Base-by-base conservation (phyloP, 2,329 filamentous ascomycete genomes). In the Penicillium janthinellum region DNA sequence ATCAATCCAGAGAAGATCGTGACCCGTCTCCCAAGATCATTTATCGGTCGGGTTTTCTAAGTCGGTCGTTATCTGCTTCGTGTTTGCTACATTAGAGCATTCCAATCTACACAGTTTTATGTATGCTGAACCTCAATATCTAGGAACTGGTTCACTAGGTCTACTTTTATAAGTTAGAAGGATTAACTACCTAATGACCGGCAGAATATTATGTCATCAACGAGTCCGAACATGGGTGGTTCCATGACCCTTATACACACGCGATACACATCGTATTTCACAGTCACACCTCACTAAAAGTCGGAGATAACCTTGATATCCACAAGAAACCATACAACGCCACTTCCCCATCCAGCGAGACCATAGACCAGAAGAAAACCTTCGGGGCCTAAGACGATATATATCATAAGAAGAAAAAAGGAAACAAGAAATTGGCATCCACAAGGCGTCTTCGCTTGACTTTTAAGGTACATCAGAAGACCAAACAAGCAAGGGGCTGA, bases 381-480 rank as follows among this genome's bases (percentile, higher is more conserved):
- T 15, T 45, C 41, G 41, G 35, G 42, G 52, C 51, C 38, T 37
- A 57, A 41, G 54, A 44, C 38, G 15, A 44, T 38, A 44, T 38
- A 17, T 55, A 12, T 35, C 22, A 47, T 47, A 20, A 42, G 17
- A 39, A 55, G 52, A 10, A 48, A 53, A 31, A 52, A 45, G 31
- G 5, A 22, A 57, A 34, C n/a, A 41, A 45, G 53, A 37, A 54
- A 57, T 42, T 39, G n/a, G 39, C 48, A 54, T 58, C 37, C 34
- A 54, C 28, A 41, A 57, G 35, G 37, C 34, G 25, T 61, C 56
- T 62, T 62, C 59, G 35, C 49, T 66, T 59, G 48, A 55, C 59
- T 71, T 62, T 71, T 71, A 70, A 64, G 67, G 64, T 73, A 72
- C 70, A 73, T 54, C 62, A 70, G 64, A 67, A 64, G 61, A 67